Evolutionary conservation across 2,329 filamentous ascomycete genomes (phyloP).

Genomic region (Mycocentrospora acerina): DNA sequence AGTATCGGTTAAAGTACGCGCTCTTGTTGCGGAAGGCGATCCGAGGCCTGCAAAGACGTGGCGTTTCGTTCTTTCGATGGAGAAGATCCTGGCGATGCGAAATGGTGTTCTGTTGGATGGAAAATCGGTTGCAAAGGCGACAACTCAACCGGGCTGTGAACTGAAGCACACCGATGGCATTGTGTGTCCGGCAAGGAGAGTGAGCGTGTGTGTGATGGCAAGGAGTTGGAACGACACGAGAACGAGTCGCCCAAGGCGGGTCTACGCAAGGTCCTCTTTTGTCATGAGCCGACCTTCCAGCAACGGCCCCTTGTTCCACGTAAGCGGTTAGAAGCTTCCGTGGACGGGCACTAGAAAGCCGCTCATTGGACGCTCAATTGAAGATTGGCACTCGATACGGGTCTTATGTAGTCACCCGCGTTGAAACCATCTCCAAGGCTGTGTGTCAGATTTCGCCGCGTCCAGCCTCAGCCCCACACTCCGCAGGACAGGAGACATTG

Average conservation of each 20-base stretch:
- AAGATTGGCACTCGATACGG: slow-evolving; percentile 13
- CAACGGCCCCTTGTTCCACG: slow-evolving; percentile 14
- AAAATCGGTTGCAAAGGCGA: slow-evolving; percentile 1
- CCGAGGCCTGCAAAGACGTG: slow-evolving; percentile 9
- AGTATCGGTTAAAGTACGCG: slow-evolving; percentile 4
- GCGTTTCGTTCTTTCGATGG: slow-evolving; percentile 29
- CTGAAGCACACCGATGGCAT: slow-evolving; percentile 25
- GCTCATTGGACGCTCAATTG: slow-evolving; percentile 17
- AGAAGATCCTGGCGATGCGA: slow-evolving; percentile 24
- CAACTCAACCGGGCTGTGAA: slow-evolving; percentile 20
- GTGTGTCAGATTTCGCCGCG: slow-evolving; percentile 12
- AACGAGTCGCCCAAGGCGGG: slow-evolving; percentile 13
- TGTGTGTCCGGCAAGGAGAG: slow-evolving; percentile 18
- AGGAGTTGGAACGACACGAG: slow-evolving; percentile 28
- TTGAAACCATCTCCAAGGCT: slow-evolving; percentile 6
- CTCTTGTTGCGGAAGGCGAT: slow-evolving; percentile 8
- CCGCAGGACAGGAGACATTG: too few relatives aligned
- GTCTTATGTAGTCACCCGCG: slow-evolving; percentile 8
- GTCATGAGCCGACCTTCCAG: slow-evolving; percentile 5
- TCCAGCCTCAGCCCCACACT: slow-evolving; percentile 4
- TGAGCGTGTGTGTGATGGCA: slow-evolving; percentile 20
- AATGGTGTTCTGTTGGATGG: slow-evolving; percentile 7
- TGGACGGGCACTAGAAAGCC: slow-evolving; percentile 4
- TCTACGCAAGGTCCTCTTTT: slow-evolving; percentile 12
- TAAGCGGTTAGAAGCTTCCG: slow-evolving; percentile 9